These are phyloP conservation scores for Aspergillus calidoustus DNA, from an alignment of 2,329 filamentous ascomycete genomes.

Conservation along the genomic window DNA sequence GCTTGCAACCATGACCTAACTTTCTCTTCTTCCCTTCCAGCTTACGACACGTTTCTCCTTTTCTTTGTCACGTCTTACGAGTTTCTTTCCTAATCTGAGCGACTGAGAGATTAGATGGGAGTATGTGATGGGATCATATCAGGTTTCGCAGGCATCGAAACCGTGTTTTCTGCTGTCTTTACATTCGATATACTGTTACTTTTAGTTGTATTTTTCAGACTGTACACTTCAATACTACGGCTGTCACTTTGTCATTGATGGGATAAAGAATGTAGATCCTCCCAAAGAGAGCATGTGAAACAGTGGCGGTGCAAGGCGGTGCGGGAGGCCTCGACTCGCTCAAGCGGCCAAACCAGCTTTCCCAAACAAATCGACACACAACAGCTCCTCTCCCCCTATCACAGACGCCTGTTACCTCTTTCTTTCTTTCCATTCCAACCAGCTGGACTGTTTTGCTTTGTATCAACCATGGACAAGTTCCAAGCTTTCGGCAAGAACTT, in stretches of 20 bases:
- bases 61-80: neutral
- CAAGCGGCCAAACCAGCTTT: slow-evolving; percentile 2
- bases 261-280: neutral
- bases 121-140: slow-evolving; percentile 5
- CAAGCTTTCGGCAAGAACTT: slow-evolving; percentile 73
- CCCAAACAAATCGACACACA: slow-evolving; percentile 12
- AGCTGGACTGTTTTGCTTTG: slow-evolving; percentile 11
- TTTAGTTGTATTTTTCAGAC: neutral
- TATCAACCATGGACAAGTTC: slow-evolving; percentile 69
- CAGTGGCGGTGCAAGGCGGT: slow-evolving; percentile 33
- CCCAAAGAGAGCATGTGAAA: slow-evolving; percentile 17
- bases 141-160: neutral
- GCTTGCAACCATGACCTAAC: slow-evolving; percentile 71
- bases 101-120: neutral
- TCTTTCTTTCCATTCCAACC: neutral
- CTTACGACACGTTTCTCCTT: neutral
- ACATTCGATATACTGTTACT: neutral
- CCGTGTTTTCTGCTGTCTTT: neutral
- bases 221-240: neutral
- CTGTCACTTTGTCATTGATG: neutral
- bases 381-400: slow-evolving; percentile 5
- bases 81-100: slow-evolving; percentile 7
- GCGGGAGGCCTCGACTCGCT: slow-evolving; percentile 12
- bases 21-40: neutral
- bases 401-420: neutral